Conservation (phyloP, 495 filamentous ascomycete genomes). For the Hyaloscypha finlandica region DNA sequence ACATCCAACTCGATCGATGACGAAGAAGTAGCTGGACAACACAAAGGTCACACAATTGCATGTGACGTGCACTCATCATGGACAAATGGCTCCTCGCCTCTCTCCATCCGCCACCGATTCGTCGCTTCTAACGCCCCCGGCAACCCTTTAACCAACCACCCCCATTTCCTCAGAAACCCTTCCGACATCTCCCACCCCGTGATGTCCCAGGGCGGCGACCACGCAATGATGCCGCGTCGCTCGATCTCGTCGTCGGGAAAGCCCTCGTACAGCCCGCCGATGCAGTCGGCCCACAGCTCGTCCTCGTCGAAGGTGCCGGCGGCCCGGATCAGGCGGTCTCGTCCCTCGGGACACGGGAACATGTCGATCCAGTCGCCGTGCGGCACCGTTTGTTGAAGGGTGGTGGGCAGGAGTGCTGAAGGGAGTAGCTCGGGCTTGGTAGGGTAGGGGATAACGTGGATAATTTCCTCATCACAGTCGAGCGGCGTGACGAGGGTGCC, state of each 20-base stretch:
- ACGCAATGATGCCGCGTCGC: conserved; percentile 44
- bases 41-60: conserved; percentile 23
- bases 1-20: no score
- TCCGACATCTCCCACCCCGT: conserved; percentile 49
- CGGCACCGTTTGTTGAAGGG: conserved; percentile 32
- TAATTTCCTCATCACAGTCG: conserved; percentile 36
- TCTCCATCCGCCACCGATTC: conserved; percentile 44
- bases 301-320: conserved; percentile 43
- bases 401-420: conserved; percentile 34
- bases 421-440: conserved; percentile 33
- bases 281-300: conserved; percentile 44
- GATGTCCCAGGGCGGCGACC: conserved; percentile 47
- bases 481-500: conserved; percentile 36
- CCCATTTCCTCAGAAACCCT: conserved; percentile 49
- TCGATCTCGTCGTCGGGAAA: conserved; percentile 44
- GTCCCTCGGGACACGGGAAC: conserved; percentile 37
- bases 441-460: conserved; percentile 39
- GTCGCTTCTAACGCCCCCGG: conserved; percentile 42
- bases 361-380: conserved; percentile 43
- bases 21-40: conserved; percentile 5
- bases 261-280: conserved; percentile 45
- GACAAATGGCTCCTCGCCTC: conserved; percentile 41
- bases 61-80: conserved; percentile 18
- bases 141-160: conserved; percentile 41
- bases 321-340: conserved; percentile 27